These are phyloP conservation scores for Catenaria anguillulae DNA, from an alignment of 371 early-diverging fungal genomes.

Conservation along the genomic window DNA sequence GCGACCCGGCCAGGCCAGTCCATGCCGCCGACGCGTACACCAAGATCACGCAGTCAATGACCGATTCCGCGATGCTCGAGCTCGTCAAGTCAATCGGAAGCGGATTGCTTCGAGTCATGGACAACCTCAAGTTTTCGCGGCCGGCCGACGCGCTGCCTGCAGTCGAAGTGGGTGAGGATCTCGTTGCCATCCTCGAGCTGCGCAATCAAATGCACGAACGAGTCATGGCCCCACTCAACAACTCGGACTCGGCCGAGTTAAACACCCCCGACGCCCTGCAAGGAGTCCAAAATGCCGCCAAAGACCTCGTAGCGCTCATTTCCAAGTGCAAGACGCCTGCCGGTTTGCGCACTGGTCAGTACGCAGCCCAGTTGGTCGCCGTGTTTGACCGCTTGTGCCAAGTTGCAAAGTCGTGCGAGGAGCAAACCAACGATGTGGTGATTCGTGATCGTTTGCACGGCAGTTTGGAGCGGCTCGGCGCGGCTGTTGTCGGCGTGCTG, in stretches of 20 bases:
- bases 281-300: constrained; percentile 11
- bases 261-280: constrained; percentile 22
- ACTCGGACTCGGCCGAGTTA: constrained; percentile 17
- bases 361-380: constrained; percentile 10
- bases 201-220: constrained; percentile 29
- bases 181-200: constrained; percentile 17
- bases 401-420: neutral
- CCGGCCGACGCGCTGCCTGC: neutral
- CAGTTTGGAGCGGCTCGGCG: neutral
- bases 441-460: neutral
- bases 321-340: constrained; percentile 19
- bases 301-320: constrained; percentile 20
- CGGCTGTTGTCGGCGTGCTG: neutral
- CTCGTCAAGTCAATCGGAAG: neutral
- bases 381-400: constrained; percentile 6
- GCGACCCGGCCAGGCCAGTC: neutral
- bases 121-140: neutral
- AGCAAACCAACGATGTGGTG: neutral
- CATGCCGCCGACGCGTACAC: neutral
- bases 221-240: constrained; percentile 24
- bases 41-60: neutral
- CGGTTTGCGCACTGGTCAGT: constrained; percentile 19
- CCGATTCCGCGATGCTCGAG: neutral
- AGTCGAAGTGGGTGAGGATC: neutral
- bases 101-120: neutral